Evolutionary conservation across 306 rosid species (phyloP).

Genomic region (Potentilla sterilis): DNA sequence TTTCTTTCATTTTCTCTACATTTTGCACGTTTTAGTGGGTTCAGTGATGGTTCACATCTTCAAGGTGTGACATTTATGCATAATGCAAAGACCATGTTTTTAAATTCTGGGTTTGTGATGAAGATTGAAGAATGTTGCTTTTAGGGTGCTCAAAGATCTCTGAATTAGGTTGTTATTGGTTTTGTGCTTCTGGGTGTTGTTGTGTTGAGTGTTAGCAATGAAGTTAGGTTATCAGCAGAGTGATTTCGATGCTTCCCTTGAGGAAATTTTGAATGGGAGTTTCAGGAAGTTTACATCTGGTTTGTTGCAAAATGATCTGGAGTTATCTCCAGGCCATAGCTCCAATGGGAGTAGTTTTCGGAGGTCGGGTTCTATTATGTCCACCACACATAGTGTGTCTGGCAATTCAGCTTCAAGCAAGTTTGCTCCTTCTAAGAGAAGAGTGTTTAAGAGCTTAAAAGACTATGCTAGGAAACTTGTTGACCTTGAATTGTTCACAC

Average conservation of each 20-base stretch:
- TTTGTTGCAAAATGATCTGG: slow-evolving; percentile 60
- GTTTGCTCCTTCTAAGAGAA: slow-evolving; percentile 51
- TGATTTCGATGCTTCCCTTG: slow-evolving; percentile 35
- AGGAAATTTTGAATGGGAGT: slow-evolving; percentile 43
- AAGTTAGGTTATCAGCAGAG: slow-evolving; percentile 41
- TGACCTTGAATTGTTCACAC: slow-evolving; percentile 58
- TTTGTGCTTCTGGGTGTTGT: slow-evolving; percentile 31
- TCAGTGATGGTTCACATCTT: slow-evolving; percentile 37
- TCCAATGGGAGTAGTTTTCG: slow-evolving; percentile 85
- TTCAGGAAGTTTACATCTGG: slow-evolving; percentile 47
- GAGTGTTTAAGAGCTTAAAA: slow-evolving; percentile 66
- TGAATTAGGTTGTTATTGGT: slow-evolving; percentile 23
- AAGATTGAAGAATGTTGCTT: slow-evolving; percentile 22
- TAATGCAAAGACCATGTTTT: slow-evolving; percentile 1
- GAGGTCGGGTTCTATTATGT: slow-evolving; percentile 63
- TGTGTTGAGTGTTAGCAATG: slow-evolving; percentile 39
- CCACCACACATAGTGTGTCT: slow-evolving; percentile 57
- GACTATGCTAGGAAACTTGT: slow-evolving; percentile 68
- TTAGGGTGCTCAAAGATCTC: slow-evolving; percentile 12
- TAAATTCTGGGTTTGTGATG: slow-evolving; percentile 25
- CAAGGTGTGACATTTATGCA: slow-evolving; percentile 24
- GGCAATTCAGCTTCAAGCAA: slow-evolving; percentile 64
- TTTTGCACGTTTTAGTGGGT: slow-evolving; percentile 28
- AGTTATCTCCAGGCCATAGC: slow-evolving; percentile 68
- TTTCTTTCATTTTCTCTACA: slow-evolving; percentile 15